Evolutionary conservation across 2,329 filamentous ascomycete species (phyloP), one percentile per base, ranked within the genome.

Genomic region (Neurospora crassa): DNA sequence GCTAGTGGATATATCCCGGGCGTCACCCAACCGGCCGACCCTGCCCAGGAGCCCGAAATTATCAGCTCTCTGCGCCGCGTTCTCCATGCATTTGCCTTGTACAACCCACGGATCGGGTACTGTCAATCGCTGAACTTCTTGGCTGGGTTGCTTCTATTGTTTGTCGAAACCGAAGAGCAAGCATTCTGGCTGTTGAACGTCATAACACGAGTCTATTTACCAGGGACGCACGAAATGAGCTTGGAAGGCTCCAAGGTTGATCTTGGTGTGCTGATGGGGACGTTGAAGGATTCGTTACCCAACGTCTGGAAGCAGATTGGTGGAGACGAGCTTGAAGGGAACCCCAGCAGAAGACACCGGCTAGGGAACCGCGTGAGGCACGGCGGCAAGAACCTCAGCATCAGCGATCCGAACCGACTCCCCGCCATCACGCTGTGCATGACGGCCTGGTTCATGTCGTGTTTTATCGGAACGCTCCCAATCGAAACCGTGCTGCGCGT

Each of bases 401-500:
- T 77, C 79, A 70, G 78, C 79, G 59, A 80, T 77, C 63, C 81
- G 82, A 79, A 80, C 68, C 87, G 91, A 5, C 86, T 97, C 12
- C 95, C 95, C 0, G 94, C 95, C 14, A 95, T 98, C 75, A 96
- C 93, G 0, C 86, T 98, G 5, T 96, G 94, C 76, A 93, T 96
- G 80, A 97, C 94, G 11, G 92, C 94, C 4, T 98, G 95, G 95
- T 96, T 98, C 80, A 97, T 98, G 95, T 96, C 92, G 68, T 92
- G 96, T 76, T 97, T 96, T 80, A 96, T 97, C 73, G 94, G 94
- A 70, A 97, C 93, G 0, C 83, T 98, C 20, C 95, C 95, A 1
- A 94, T 97, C 73, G 95, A 98, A 82, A 93, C 91, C 20, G 95
- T 94, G 0, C 86, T 97, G 20, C 91, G 95, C 8, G 93, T 97